Conservation (phyloP, 192 early-diverging fungal genomes). For the Coemansia sp. region DNA sequence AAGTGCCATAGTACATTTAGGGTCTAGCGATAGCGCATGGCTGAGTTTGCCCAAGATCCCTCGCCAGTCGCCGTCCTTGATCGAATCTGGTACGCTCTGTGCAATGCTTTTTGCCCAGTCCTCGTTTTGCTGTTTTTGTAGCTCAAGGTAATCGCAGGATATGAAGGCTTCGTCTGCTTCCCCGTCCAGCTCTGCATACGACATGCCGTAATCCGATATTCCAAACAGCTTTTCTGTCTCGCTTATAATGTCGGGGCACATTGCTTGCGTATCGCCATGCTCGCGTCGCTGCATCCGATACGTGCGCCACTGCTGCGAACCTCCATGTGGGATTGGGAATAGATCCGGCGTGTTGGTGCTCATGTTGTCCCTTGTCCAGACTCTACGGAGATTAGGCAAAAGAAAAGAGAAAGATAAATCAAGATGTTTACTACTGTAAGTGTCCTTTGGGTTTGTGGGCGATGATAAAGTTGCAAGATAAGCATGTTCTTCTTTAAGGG, state of each 20-base stretch:
- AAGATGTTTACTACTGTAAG: neutral
- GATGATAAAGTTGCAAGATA: neutral
- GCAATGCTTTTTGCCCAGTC: constrained; percentile 29
- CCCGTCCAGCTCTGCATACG: neutral
- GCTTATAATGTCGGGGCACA: constrained; percentile 17
- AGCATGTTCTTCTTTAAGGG: neutral
- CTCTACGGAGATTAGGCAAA: too few relatives aligned
- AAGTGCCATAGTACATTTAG: constrained; percentile 16
- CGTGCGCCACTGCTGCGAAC: constrained; percentile 24
- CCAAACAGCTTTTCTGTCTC: constrained; percentile 30
- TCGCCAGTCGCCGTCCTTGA: neutral
- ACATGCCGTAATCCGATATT: neutral
- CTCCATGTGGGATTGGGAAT: constrained; percentile 18
- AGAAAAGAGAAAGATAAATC: neutral
- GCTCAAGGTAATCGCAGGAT: constrained; percentile 7
- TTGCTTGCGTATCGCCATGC: constrained; percentile 15
- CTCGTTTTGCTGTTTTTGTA: constrained; percentile 24
- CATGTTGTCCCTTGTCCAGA: neutral
- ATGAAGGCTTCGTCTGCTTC: neutral
- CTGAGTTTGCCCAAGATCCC: constrained; percentile 15
- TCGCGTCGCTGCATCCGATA: constrained; percentile 21
- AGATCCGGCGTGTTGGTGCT: neutral
- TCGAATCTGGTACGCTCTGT: constrained; percentile 14
- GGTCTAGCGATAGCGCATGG: constrained; percentile 20
- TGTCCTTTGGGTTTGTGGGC: too few relatives aligned